Evolutionary conservation across 2,329 filamentous ascomycete genomes (phyloP).

Genomic region (Sclerotinia spermophila): DNA sequence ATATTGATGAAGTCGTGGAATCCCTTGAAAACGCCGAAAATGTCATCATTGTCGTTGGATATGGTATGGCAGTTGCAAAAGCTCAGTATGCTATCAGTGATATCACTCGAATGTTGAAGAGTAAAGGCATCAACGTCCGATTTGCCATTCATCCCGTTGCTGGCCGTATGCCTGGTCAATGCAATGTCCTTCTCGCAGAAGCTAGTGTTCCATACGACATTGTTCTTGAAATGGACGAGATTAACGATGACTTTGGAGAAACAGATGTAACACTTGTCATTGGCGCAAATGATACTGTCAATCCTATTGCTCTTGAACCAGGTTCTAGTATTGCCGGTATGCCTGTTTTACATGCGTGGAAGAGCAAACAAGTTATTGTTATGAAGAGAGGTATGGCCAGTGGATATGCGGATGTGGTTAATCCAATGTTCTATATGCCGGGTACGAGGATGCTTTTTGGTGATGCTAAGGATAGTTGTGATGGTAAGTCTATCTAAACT

Average conservation of each 20-base stretch:
- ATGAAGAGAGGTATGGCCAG: slow-evolving; percentile 92
- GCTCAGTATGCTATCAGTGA: slow-evolving; percentile 87
- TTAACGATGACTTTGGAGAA: slow-evolving; percentile 85
- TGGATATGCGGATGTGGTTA: slow-evolving; percentile 86
- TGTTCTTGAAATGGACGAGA: slow-evolving; percentile 92
- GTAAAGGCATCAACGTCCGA: slow-evolving; percentile 73
- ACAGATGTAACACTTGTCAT: slow-evolving; percentile 87
- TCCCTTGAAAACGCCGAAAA: slow-evolving; percentile 71
- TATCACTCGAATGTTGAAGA: slow-evolving; percentile 70
- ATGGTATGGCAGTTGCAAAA: slow-evolving; percentile 92
- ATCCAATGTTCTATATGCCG: slow-evolving; percentile 92
- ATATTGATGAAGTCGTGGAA: slow-evolving; percentile 76
- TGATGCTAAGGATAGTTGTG: slow-evolving; percentile 79
- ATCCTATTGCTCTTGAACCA: slow-evolving; percentile 81
- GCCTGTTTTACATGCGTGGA: slow-evolving; percentile 90
- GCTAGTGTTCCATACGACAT: slow-evolving; percentile 88
- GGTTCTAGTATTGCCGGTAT: slow-evolving; percentile 85
- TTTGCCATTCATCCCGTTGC: slow-evolving; percentile 91
- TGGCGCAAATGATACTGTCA: slow-evolving; percentile 89
- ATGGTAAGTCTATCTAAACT: slow-evolving; percentile 50
- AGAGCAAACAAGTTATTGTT: slow-evolving; percentile 87
- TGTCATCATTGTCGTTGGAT: slow-evolving; percentile 81
- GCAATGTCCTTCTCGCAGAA: slow-evolving; percentile 85
- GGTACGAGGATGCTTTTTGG: slow-evolving; percentile 90
- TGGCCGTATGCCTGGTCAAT: slow-evolving; percentile 89